Evolutionary conservation across 1,139 yeast species (phyloP), one percentile per base, ranked within the genome.

Genomic region (Taphrina populina): DNA sequence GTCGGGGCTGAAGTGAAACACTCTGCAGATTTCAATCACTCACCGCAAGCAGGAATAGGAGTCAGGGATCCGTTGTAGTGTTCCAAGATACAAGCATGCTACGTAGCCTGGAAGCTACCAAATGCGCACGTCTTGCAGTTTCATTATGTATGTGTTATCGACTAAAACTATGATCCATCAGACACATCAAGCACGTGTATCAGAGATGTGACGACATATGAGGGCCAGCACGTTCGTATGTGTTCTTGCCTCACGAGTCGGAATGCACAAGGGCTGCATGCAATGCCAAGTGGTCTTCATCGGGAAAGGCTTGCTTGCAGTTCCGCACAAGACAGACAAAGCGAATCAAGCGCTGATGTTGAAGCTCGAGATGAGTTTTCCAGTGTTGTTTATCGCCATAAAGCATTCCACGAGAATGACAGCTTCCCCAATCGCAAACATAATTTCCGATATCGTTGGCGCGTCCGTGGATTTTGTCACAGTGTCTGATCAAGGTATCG

Each of bases 281-380:
- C 19, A 43, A 29, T 20, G 26, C 37, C 33, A 43, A 29, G 15
- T 43, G 37, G 15, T 43, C 47, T 20, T 43, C 17, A 32, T 43
- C 20, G 4, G 47, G 47, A 20, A 43, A 43, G 7, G 47, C 47
- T n/a, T 20, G 13, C 26, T 43, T 43, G 29, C 47, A 43, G 19
- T 26, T 17, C n/a, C 8, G 8, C 7, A 43, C 36, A 10, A 24
- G 27, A 30, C 47, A 43, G 35, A 29, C 35, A 19, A 19, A 30
- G 23, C 37, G 24, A 15, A 43, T 43, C 8, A 26, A 13, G 19
- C 32, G 47, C 37, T 43, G 47, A 29, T 43, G 47, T 43, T 43
- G 37, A 20, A 30, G 29, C n/a, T 43, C 37, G 15, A 43, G 47
- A 32, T 43, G 47, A 19, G 47, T 26, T 20, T 43, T 35, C 47